Evolutionary conservation across 768 basidiomycete genomes (phyloP).

Genomic region (Rhodosporidiobolus sp.): DNA sequence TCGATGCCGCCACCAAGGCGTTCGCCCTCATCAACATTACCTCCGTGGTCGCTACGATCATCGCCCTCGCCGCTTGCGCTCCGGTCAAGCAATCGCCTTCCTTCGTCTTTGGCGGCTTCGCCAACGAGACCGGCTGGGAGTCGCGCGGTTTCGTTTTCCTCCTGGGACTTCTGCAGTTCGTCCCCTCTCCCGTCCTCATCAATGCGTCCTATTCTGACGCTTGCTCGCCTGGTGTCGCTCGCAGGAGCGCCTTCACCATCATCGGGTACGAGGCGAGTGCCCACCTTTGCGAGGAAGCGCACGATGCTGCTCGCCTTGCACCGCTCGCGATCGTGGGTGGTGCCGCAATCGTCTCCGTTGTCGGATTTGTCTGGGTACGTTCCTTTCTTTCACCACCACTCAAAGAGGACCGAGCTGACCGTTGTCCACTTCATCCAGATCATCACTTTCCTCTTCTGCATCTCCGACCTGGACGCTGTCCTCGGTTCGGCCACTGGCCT

Average conservation of each 20-base stretch:
- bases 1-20: conserved; percentile 8
- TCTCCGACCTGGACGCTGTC: conserved; percentile 15
- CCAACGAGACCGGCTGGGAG: conserved; percentile 34
- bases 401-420: not conserved
- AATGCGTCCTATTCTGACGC: not conserved
- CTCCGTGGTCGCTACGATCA: conserved; percentile 14
- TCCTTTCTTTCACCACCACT: not conserved
- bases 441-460: conserved; percentile 31
- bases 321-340: conserved; percentile 29
- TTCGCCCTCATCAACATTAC: conserved; percentile 26
- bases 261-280: conserved; percentile 15
- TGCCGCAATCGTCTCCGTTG: conserved; percentile 11
- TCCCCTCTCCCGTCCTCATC: not conserved
- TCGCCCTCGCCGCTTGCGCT: conserved; percentile 20
- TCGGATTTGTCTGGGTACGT: conserved; percentile 3
- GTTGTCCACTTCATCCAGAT: not conserved
- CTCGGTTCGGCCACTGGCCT: conserved; percentile 6
- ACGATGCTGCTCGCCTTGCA: conserved; percentile 20
- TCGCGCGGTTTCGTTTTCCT: conserved; percentile 22
- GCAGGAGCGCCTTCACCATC: conserved; percentile 16
- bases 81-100: conserved; percentile 18
- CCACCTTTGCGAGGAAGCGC: conserved; percentile 32
- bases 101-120: conserved; percentile 27
- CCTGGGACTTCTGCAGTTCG: conserved; percentile 29
- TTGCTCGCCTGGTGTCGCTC: too few relatives aligned